Base-by-base conservation (phyloP, 305 asterid species). In the Plantago coronopus region DNA sequence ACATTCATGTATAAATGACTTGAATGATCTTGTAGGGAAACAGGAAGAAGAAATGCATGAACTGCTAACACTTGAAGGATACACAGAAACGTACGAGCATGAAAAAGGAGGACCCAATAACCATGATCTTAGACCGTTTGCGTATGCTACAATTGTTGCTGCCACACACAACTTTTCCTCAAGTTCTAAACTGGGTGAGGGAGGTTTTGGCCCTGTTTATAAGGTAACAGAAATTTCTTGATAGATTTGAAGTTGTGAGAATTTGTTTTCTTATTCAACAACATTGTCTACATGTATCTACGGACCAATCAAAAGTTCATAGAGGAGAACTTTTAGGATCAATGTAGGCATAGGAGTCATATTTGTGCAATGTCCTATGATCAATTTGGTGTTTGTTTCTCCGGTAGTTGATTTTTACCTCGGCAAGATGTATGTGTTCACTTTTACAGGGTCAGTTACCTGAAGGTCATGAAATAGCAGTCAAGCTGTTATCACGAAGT, bases 131-230 rank as follows among this genome's bases (percentile, higher is more conserved):
- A 69, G 42, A 38, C 31, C 17, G 53, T 69, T 69, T 42, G 23
- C 64, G 15, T 69, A 62, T 50, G 64, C 69, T 17, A 56, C 68
- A 40, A 48, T 69, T 29, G 19, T 40, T 34, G 69, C 59, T 37
- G 66, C 76, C 10, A 74, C 76, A 4, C 48, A 58, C 45, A 62
- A 61, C 31, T 74, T 74, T 42, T 66, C 76, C 16, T 49, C 59
- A 1, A 59, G 46, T 27, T 66, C 63, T 54, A 74, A 69, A 66
- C 73, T 74, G 3, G 79, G 74, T 2, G 55, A 67, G 61, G 74
- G 74, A 27, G 79, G 74, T 21, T 74, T 74, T 53, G 76, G 79
- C 54, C 65, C 71, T 2, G 79, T 75, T 38, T 67, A 75, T 62
- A 71, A 71, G 80, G 77, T 75, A 60, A 42, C 22, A 27, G 12